These are phyloP conservation scores for Amanita pallidorosea DNA, from an alignment of 768 basidiomycete species.

Conservation along the genomic window DNA sequence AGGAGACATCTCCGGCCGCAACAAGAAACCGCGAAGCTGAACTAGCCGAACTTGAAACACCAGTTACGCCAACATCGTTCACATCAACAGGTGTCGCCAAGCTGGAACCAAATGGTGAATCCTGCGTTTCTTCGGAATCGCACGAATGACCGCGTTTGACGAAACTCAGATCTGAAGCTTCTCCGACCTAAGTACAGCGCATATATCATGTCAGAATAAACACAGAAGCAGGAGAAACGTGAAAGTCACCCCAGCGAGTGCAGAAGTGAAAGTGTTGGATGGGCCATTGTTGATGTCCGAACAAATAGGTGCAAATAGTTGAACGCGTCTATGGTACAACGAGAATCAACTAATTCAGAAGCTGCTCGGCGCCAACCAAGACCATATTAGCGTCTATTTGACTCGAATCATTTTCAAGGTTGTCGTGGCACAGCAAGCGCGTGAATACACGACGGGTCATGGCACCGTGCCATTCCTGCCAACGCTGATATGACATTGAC, in stretches of 20 bases:
- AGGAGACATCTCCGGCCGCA: not conserved
- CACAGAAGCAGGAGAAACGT: too few relatives aligned
- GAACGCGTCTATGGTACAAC: too few relatives aligned
- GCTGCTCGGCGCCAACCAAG: too few relatives aligned
- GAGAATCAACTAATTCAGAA: too few relatives aligned
- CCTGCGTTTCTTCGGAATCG: constrained; percentile 27
- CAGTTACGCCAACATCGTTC: constrained; percentile 1
- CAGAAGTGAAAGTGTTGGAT: not conserved
- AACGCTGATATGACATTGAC: too few relatives aligned
- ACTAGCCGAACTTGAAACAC: constrained; percentile 8
- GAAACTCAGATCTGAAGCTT: not conserved
- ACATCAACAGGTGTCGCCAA: constrained; percentile 29
- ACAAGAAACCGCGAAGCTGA: not conserved
- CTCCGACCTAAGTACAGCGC: not conserved
- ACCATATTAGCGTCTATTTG: too few relatives aligned
- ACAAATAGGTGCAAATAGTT: not conserved
- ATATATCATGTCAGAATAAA: not conserved
- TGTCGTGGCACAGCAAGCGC: too few relatives aligned
- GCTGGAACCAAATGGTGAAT: constrained; percentile 30
- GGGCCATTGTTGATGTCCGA: not conserved
- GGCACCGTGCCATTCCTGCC: too few relatives aligned
- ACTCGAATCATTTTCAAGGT: too few relatives aligned
- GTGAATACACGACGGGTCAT: too few relatives aligned
- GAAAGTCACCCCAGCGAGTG: not conserved
- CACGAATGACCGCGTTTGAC: constrained; percentile 12